These are phyloP conservation scores for Bromus sterilis DNA, from an alignment of 176 grass and related monocot genomes.

Conservation along the genomic window DNA sequence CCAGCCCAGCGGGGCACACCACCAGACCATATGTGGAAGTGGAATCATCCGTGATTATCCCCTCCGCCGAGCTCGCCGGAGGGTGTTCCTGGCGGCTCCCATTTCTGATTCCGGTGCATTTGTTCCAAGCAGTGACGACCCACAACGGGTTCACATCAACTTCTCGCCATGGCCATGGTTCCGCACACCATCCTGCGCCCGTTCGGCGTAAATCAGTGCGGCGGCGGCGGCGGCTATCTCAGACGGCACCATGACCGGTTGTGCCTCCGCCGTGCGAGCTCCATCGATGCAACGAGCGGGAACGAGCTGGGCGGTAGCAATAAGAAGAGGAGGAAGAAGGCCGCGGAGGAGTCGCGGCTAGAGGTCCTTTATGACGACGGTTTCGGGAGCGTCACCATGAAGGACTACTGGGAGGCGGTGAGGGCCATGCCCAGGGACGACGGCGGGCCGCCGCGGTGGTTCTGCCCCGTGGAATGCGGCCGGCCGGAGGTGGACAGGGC, in stretches of 20 bases:
- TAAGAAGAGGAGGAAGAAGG: background rate
- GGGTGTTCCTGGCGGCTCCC: background rate
- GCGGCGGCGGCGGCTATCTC: background rate
- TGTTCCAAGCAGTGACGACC: too few species aligned
- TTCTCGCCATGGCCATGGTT: background rate
- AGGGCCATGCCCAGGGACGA: conserved; percentile 32
- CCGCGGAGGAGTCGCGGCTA: background rate
- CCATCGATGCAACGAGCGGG: background rate
- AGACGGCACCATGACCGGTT: background rate
- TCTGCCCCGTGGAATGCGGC: conserved; percentile 55
- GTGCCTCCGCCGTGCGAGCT: background rate
- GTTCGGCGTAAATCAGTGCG: background rate
- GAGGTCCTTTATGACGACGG: conserved; percentile 57
- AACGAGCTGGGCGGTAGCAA: background rate
- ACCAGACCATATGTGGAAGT: background rate
- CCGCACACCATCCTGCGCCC: background rate
- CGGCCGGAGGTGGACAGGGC: conserved; percentile 23
- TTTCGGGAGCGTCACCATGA: conserved; percentile 34
- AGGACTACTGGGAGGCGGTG: conserved; percentile 39
- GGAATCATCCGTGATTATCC: background rate
- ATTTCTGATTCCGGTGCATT: background rate
- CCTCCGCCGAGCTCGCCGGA: too few species aligned
- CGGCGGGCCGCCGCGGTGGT: conserved; percentile 58
- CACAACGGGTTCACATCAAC: too few species aligned
- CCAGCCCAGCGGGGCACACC: background rate